phyloP scores from a whole-genome alignment of 441 rosid species.

The Populus hybrid region DNA sequence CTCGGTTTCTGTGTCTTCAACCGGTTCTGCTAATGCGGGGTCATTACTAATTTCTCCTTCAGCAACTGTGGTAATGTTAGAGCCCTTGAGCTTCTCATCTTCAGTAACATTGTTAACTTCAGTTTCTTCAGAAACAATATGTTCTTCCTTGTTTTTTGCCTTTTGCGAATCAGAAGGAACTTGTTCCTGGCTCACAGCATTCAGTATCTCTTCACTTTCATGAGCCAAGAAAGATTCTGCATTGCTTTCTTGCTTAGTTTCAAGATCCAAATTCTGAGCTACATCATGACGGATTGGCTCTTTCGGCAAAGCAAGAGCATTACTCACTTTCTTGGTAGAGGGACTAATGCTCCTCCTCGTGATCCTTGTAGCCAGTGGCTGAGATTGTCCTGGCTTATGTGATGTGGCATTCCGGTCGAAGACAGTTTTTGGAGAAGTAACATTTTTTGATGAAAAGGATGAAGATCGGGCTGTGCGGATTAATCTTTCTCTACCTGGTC shows the following conservation, averaged over 20 bases:
- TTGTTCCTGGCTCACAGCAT: conserved; percentile 9
- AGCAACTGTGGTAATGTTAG: conserved; percentile 5
- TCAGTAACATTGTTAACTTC: conserved; percentile 6
- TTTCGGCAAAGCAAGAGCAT: conserved; percentile 8
- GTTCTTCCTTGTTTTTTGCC: conserved; percentile 7
- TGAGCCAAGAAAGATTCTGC: conserved; percentile 9
- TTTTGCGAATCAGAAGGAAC: not conserved
- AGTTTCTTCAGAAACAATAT: not conserved
- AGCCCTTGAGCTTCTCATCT: conserved; percentile 8
- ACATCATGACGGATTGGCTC: not conserved
- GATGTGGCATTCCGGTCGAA: conserved; percentile 28
- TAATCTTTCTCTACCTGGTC: conserved; percentile 31
- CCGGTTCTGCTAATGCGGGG: not conserved
- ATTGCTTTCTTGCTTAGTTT: conserved; percentile 17
- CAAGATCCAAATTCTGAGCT: not conserved
- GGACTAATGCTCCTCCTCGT: conserved; percentile 7
- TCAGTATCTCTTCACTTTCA: conserved; percentile 18
- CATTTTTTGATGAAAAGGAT: conserved; percentile 26
- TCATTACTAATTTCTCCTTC: conserved; percentile 13
- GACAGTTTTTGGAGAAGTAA: conserved; percentile 14
- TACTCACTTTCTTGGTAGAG: conserved; percentile 11
- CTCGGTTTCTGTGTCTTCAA: conserved; percentile 16
- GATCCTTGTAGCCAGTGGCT: conserved; percentile 13
- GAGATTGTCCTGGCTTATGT: conserved; percentile 22
- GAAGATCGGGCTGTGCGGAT: conserved; percentile 27